These are phyloP conservation scores for Dovyalis caffra DNA, from an alignment of 345 rosid species.

Conservation along the genomic window DNA sequence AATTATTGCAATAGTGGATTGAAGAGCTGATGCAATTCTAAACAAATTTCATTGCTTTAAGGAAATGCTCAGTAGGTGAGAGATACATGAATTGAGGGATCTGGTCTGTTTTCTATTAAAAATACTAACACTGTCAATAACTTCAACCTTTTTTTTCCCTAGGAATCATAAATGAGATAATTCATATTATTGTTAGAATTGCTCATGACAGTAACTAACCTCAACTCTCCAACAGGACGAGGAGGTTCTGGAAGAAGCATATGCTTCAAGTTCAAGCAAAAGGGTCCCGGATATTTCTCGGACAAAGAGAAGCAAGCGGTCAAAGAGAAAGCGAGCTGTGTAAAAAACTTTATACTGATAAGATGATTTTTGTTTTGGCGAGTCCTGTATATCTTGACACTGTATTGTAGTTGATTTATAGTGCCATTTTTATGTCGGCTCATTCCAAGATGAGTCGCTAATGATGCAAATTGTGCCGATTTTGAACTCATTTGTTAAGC, in stretches of 20 bases:
- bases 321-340: conserved; percentile 81
- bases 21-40: not conserved
- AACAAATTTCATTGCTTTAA: not conserved
- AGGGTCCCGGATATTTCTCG: conserved; percentile 56
- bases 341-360: conserved; percentile 29
- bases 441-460: conserved; percentile 28
- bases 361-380: conserved; percentile 39
- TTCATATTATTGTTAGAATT: not conserved
- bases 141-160: not conserved
- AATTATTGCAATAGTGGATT: conserved; percentile 1
- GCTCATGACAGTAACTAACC: conserved; percentile 7
- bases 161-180: not conserved
- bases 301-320: conserved; percentile 82
- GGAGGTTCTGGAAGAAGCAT: conserved; percentile 67
- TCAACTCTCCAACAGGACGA: conserved; percentile 49
- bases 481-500: conserved; percentile 12
- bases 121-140: not conserved
- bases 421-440: conserved; percentile 45
- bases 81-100: not conserved
- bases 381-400: conserved; percentile 38
- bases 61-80: not conserved
- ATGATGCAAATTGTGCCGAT: conserved; percentile 10
- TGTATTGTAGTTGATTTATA: conserved; percentile 30
- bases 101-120: not conserved
- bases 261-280: conserved; percentile 58